These are phyloP conservation scores for Garcileccinum viscosum DNA, from an alignment of 1,284 basidiomycete genomes.

Conservation along the genomic window DNA sequence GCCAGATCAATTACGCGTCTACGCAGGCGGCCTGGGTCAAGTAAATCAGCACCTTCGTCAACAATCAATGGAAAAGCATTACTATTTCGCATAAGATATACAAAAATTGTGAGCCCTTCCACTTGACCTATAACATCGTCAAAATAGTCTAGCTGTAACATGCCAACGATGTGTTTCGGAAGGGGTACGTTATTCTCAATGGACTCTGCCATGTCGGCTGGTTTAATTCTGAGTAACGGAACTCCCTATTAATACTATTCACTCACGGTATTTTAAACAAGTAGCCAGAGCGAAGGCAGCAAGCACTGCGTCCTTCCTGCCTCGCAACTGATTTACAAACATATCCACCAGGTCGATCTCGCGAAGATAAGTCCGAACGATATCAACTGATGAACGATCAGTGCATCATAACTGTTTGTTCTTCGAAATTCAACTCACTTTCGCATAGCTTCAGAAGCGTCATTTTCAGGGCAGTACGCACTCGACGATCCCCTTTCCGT, in stretches of 20 bases:
- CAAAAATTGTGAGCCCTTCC: not conserved
- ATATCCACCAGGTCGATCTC: not conserved
- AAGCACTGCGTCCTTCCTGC: constrained; percentile 12
- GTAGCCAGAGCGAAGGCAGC: constrained; percentile 20
- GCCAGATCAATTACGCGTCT: not conserved
- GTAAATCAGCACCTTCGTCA: not conserved
- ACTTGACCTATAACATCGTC: not conserved
- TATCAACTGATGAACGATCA: not conserved
- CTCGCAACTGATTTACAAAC: constrained; percentile 20
- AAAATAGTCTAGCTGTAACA: not conserved
- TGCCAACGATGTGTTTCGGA: not conserved
- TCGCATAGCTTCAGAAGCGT: constrained; percentile 23
- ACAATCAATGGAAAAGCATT: not conserved
- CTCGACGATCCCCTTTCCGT: no score
- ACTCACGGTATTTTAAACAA: constrained; percentile 25
- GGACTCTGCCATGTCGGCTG: constrained; percentile 31
- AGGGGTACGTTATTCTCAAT: no score
- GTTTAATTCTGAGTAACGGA: not conserved
- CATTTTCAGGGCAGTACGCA: constrained; percentile 28
- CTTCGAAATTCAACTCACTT: not conserved
- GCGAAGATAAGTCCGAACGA: constrained; percentile 7
- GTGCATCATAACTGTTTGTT: not conserved
- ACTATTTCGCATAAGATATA: not conserved
- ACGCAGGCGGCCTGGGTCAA: not conserved
- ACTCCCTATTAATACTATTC: rapidly evolving